Percentiles rank a stretch among this genome's conserved stretches.
These are phyloP conservation scores for Neodidymelliopsis sp. DNA, from an alignment of 2,329 filamentous ascomycete species.

Conservation along the genomic window DNA sequence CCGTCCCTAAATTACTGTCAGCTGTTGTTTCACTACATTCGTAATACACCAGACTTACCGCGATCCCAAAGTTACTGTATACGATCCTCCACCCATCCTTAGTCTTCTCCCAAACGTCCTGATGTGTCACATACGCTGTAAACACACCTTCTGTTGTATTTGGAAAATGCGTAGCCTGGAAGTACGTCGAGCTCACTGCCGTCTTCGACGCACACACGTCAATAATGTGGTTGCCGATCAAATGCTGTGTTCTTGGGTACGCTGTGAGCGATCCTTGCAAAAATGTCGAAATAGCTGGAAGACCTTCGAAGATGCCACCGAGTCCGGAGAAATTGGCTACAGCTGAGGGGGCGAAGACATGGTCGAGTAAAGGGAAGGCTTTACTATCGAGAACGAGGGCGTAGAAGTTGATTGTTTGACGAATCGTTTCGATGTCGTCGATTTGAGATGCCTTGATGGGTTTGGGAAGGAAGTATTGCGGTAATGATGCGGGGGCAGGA, in stretches of 20 bases:
- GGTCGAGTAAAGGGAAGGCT: conserved; percentile 9
- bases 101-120: conserved; percentile 10
- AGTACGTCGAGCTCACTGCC: conserved; percentile 13
- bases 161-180: conserved; percentile 15
- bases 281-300: conserved; percentile 10
- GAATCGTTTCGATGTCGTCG: conserved; percentile 8
- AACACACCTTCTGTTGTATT: conserved; percentile 4
- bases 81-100: conserved; percentile 15
- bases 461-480: conserved; percentile 9
- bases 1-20: conserved; percentile 1
- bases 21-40: neutral
- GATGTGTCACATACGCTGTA: conserved; percentile 16
- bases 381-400: conserved; percentile 10
- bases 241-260: conserved; percentile 11
- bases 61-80: conserved; percentile 15
- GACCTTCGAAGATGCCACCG: conserved; percentile 9
- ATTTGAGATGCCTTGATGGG: conserved; percentile 8
- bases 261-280: conserved; percentile 3
- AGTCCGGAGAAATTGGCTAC: conserved; percentile 13
- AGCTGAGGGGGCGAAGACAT: conserved; percentile 8
- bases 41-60: neutral
- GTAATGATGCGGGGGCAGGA: conserved; percentile 3
- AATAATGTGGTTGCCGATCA: conserved; percentile 14
- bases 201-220: conserved; percentile 13
- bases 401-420: conserved; percentile 15